Conservation (phyloP, 768 basidiomycete species). For the Auriscalpium vulgare region DNA sequence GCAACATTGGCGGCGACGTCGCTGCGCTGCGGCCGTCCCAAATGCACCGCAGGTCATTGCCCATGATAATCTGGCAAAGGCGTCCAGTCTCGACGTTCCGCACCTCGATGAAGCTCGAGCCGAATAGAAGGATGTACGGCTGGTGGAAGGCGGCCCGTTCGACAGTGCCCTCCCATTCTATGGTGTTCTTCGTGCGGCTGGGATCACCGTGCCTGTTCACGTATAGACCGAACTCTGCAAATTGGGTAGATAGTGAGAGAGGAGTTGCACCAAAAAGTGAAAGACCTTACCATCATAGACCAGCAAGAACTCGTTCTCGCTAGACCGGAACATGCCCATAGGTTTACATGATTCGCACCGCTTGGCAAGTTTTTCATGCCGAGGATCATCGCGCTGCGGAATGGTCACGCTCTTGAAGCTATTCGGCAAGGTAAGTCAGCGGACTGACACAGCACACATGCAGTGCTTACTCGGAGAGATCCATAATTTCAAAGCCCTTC, state of each 20-base stretch:
- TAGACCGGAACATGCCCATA: conserved; percentile 83
- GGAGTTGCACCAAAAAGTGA: neutral
- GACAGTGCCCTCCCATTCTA: conserved; percentile 94
- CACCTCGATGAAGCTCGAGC: conserved; percentile 85
- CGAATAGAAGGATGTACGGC: conserved; percentile 83
- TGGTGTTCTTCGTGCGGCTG: conserved; percentile 56
- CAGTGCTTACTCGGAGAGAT: conserved; percentile 71
- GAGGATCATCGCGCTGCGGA: conserved; percentile 69
- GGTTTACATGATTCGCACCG: conserved; percentile 77
- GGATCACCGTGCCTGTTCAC: conserved; percentile 91
- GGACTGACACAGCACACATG: neutral
- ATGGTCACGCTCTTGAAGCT: conserved; percentile 88
- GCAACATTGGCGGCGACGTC: conserved; percentile 23
- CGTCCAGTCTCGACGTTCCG: conserved; percentile 76
- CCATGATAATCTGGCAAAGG: conserved; percentile 74
- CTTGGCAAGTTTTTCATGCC: conserved; percentile 61
- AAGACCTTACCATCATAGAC: conserved; percentile 70
- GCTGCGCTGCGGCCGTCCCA: conserved; percentile 74
- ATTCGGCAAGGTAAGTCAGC: conserved; percentile 2
- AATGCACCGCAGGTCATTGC: conserved; percentile 74
- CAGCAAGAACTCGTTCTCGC: conserved; percentile 82
- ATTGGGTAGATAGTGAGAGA: neutral
- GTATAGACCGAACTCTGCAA: conserved; percentile 80
- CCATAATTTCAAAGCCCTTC: conserved; percentile 97
- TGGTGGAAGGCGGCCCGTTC: conserved; percentile 85